Evolutionary conservation across 805 yeast species (phyloP).

Genomic region (Metschnikowia santaceciliae): DNA sequence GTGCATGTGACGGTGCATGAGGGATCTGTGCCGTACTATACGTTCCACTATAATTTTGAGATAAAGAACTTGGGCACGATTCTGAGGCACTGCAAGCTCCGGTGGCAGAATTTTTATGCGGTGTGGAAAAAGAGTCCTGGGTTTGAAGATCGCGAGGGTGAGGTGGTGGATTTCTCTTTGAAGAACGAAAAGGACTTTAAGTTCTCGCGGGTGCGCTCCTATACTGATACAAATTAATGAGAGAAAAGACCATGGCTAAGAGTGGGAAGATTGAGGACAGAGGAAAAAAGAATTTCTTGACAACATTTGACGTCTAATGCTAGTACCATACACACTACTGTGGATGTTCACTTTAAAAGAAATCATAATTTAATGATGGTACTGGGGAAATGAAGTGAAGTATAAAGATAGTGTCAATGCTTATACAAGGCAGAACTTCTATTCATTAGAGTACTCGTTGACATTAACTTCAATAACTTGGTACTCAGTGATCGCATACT

Average conservation of each 20-base stretch:
- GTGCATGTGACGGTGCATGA: conserved; percentile 45
- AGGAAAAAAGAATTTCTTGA: no score
- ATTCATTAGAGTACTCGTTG: no score
- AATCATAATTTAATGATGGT: no score
- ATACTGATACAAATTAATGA: conserved; percentile 15
- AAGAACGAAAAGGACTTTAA: conserved; percentile 75
- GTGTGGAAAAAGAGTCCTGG: conserved; percentile 38
- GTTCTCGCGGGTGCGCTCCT: conserved; percentile 61
- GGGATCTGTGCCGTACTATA: conserved; percentile 59
- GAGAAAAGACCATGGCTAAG: not conserved
- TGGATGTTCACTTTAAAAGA: no score
- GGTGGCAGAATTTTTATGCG: conserved; percentile 66
- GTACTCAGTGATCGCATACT: no score
- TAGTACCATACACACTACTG: no score
- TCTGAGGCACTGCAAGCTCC: conserved; percentile 62
- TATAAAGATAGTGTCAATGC: no score
- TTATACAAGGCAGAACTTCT: no score
- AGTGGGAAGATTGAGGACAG: no score
- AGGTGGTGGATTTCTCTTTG: conserved; percentile 47
- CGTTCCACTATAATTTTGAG: conserved; percentile 59
- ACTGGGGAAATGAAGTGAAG: no score
- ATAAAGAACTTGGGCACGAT: conserved; percentile 56
- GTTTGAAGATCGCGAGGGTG: conserved; percentile 48
- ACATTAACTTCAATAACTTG: no score
- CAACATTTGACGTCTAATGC: no score